Evolutionary conservation across 163 green algal genomes (phyloP).

Genomic region (Chlamydomonas reinhardtii): DNA sequence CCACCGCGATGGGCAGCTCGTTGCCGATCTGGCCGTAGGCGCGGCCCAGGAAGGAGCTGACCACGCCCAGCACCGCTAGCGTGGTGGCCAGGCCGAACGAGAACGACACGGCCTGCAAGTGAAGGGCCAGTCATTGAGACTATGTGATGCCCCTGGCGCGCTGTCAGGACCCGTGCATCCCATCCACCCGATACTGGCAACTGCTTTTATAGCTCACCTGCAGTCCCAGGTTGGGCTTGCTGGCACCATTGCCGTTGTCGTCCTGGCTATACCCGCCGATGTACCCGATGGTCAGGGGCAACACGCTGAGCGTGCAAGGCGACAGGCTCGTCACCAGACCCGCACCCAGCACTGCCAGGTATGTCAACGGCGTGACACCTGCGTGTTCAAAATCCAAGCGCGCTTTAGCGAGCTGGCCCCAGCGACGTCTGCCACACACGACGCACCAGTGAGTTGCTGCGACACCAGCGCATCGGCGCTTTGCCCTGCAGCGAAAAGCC

Average conservation of each 20-base stretch:
- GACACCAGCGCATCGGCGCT: slow-evolving; percentile 68
- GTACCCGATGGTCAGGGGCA: slow-evolving; percentile 98
- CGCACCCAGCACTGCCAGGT: slow-evolving; percentile 79
- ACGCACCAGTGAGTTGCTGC: slow-evolving; percentile 65
- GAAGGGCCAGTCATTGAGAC: too few relatives aligned
- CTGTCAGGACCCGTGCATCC: too few relatives aligned
- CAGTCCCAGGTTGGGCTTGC: background rate
- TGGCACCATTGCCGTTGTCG: background rate
- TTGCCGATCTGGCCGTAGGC: slow-evolving; percentile 86
- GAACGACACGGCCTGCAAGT: slow-evolving; percentile 66
- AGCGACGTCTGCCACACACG: too few relatives aligned
- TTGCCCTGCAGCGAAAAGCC: slow-evolving; percentile 62
- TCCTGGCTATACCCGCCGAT: slow-evolving; percentile 86
- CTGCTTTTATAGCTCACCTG: too few relatives aligned
- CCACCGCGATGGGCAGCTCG: slow-evolving; percentile 70
- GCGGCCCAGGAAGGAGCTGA: slow-evolving; percentile 76
- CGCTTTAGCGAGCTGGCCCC: background rate
- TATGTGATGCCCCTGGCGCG: too few relatives aligned
- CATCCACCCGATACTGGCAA: too few relatives aligned
- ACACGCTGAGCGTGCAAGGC: slow-evolving; percentile 93
- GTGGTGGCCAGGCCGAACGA: slow-evolving; percentile 89
- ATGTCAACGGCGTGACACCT: slow-evolving; percentile 77
- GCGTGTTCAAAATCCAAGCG: background rate
- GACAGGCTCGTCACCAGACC: slow-evolving; percentile 93
- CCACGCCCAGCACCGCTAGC: slow-evolving; percentile 85